A percentile compares a stretch with the other conserved stretches of the same genome.
Conservation (phyloP, 306 rosid species). For the Sindora glabra region DNA sequence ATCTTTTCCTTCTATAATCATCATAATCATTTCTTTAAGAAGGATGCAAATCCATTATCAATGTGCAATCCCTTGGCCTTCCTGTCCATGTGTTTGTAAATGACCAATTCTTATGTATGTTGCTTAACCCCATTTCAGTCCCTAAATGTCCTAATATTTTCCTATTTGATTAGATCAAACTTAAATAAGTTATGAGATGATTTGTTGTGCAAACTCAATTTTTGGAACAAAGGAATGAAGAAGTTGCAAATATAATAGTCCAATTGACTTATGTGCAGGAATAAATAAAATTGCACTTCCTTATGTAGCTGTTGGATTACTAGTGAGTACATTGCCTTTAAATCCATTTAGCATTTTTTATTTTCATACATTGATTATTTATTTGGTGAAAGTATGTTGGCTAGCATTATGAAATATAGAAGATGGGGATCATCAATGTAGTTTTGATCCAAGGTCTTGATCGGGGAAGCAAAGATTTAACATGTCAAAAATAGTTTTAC, state of each 20-base stretch:
- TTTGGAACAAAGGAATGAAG: slow-evolving; percentile 63
- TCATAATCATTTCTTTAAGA: slow-evolving; percentile 68
- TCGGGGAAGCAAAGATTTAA: slow-evolving; percentile 55
- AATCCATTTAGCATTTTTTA: background rate
- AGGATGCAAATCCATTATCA: slow-evolving; percentile 56
- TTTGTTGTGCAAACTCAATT: slow-evolving; percentile 55
- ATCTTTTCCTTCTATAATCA: slow-evolving; percentile 7
- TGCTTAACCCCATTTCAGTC: slow-evolving; percentile 10
- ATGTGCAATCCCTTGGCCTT: slow-evolving; percentile 73
- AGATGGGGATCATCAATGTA: slow-evolving; percentile 72
- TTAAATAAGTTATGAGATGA: slow-evolving; percentile 6
- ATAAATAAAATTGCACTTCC: slow-evolving; percentile 74
- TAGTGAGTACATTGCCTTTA: slow-evolving; percentile 40
- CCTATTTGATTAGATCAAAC: background rate
- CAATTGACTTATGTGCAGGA: slow-evolving; percentile 62
- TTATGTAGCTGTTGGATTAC: slow-evolving; percentile 85
- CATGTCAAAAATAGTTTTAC: slow-evolving; percentile 79
- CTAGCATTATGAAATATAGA: slow-evolving; percentile 69
- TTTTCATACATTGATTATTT: background rate
- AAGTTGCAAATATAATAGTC: slow-evolving; percentile 61
- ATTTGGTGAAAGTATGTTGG: slow-evolving; percentile 63
- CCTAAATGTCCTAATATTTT: background rate
- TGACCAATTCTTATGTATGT: slow-evolving; percentile 69
- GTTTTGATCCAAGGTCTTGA: slow-evolving; percentile 70
- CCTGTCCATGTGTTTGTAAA: slow-evolving; percentile 83